Evolutionary conservation across 371 early-diverging fungal species (phyloP), one percentile per base, ranked within the genome.

Genomic region (Mortierella sp.): DNA sequence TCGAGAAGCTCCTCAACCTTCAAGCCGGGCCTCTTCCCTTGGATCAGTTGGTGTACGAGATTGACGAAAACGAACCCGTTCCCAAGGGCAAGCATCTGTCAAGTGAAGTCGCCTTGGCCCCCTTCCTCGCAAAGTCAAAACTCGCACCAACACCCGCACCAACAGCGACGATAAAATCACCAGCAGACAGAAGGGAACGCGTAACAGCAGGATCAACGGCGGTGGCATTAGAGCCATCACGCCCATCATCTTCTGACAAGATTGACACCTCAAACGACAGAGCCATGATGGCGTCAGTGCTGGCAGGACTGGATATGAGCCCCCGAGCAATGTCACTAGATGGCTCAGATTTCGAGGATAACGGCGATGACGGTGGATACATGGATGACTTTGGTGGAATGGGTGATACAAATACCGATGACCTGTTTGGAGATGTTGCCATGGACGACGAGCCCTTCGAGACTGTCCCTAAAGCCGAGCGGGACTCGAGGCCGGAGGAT

Each of bases 1-100:
- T 95, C 75, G 91, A 90, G 44, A 95, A 94, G 72, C 82, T 96
- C 8, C 92, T 91, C 76, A 91, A 92, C 28, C 34, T 55, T 31
- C 75, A 81, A 38, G 87, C 58, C 19, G 83, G 65, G 57, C 84
- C 82, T 31, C 60, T 88, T 14, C 88, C 88, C 6, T 58, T 88
- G 14, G 50, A 75, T 42, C 50, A 88, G 31, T 63, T 88, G 50
- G 28, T 79, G 11, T 85, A 85, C 28, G 58, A 81, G 38, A 85
- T 85, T 45, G 85, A 85, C 55, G 85, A 85, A 68, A 77, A 74
- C 50, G 85, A 85, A 34, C 85, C 85, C 16, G 34, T 77, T 9
- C 85, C 85, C 19, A 85, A 85, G 44, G 82, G 79, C 48, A 85
- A 85, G 68, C 85, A 85, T 26, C 57, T 85, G 48, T 57, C 85